phyloP scores from a whole-genome alignment of 2,329 filamentous ascomycete species.

The Cylindrodendrum hubeiense region DNA sequence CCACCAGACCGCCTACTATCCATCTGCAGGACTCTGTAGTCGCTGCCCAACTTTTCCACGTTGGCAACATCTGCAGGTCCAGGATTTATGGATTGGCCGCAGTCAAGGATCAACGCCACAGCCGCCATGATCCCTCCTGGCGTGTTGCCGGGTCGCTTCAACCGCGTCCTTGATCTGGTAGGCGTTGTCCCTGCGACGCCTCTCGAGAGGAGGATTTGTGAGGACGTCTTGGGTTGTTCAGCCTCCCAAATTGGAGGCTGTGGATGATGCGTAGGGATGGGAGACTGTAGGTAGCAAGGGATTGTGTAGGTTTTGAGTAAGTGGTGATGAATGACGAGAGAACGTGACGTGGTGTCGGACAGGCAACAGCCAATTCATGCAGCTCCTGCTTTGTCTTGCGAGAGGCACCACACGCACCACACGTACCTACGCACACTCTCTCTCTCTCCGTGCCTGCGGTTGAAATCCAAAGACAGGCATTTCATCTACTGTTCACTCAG shows the following conservation, averaged over 20 bases:
- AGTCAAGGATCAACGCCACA: constrained; percentile 31
- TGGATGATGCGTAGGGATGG: constrained; percentile 8
- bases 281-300: constrained; percentile 1
- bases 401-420: not conserved
- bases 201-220: constrained; percentile 44
- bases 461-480: not conserved
- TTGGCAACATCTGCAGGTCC: constrained; percentile 27
- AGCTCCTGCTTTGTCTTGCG: constrained; percentile 12
- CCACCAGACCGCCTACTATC: constrained; percentile 19
- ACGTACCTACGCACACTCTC: too few species aligned
- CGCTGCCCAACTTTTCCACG: constrained; percentile 26
- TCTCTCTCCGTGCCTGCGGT: too few species aligned
- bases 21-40: constrained; percentile 13
- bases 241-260: constrained; percentile 20
- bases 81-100: constrained; percentile 22
- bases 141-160: constrained; percentile 11
- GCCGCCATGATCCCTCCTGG: constrained; percentile 26
- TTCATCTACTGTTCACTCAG: not conserved
- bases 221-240: constrained; percentile 41
- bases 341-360: not conserved
- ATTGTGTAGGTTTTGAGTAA: not conserved
- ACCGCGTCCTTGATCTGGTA: constrained; percentile 19
- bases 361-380: not conserved
- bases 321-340: not conserved
- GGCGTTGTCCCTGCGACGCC: constrained; percentile 39